These are phyloP conservation scores for Pythium dissimile DNA, from an alignment of 352 stramenopile genomes.

Conservation along the genomic window DNA sequence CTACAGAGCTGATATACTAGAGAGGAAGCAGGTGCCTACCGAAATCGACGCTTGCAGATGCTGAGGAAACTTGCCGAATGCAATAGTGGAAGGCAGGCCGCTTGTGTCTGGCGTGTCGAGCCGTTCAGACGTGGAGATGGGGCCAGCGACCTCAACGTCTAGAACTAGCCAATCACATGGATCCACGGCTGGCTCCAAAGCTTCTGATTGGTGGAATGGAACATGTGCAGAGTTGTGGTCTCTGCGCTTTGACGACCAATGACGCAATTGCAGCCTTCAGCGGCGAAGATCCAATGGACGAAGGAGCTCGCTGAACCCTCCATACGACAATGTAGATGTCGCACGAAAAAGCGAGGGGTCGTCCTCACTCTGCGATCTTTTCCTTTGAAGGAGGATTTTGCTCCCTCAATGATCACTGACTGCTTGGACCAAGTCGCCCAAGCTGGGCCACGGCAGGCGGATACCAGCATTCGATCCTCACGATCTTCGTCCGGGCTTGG, in stretches of 20 bases:
- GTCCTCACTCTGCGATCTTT: no score
- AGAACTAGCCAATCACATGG: not conserved
- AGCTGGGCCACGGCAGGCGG: no score
- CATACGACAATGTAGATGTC: not conserved
- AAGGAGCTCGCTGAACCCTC: not conserved
- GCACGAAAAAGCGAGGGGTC: no score
- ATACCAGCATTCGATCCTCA: no score
- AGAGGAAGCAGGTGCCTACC: not conserved
- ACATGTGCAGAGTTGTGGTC: not conserved
- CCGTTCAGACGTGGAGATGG: no score
- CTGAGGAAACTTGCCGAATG: conserved; percentile 9
- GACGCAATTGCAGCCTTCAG: not conserved
- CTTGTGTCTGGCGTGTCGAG: not conserved
- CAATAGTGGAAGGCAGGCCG: no score
- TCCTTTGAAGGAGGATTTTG: no score
- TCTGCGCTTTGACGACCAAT: not conserved
- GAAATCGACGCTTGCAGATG: not conserved
- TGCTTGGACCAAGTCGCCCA: no score
- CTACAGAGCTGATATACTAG: not conserved
- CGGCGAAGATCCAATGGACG: not conserved
- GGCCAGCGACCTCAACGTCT: not conserved
- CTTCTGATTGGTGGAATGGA: not conserved
- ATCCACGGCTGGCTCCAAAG: not conserved
- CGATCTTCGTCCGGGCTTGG: no score
- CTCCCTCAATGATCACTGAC: no score